Percentiles rank a stretch among this genome's conserved stretches.
Evolutionary conservation across 176 grass and related monocot genomes (phyloP).

Genomic region (Bromus sterilis): DNA sequence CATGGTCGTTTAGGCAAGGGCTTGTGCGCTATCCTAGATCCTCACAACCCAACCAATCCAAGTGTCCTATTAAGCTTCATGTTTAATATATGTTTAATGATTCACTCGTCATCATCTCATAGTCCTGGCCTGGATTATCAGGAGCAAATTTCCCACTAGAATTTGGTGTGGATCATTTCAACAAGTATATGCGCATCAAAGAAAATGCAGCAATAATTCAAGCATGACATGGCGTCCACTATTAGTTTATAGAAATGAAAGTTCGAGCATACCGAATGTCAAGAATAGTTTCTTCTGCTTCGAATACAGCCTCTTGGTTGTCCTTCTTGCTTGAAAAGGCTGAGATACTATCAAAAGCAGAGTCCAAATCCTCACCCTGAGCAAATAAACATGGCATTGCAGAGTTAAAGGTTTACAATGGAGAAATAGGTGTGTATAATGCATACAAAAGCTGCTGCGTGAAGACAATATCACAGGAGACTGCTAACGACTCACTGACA

Average conservation of each 20-base stretch:
- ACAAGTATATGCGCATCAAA: background rate
- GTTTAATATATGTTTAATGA: background rate
- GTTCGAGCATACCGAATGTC: slow-evolving; percentile 69
- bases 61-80: background rate
- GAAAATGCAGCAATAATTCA: slow-evolving; percentile 3
- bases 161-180: background rate
- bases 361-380: slow-evolving; percentile 92
- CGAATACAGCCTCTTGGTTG: slow-evolving; percentile 88
- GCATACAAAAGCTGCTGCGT: background rate
- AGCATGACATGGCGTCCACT: background rate
- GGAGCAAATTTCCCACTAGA: background rate
- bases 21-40: background rate
- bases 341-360: slow-evolving; percentile 98
- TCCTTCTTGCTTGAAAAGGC: slow-evolving; percentile 88
- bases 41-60: background rate
- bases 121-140: background rate
- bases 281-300: slow-evolving; percentile 79
- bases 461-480: background rate
- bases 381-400: background rate
- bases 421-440: background rate
- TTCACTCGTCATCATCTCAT: background rate
- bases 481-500: background rate
- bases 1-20: background rate
- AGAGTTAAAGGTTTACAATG: background rate
- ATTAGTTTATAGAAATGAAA: slow-evolving; percentile 14